phyloP scores from a whole-genome alignment of 176 grass and related monocot genomes.

The Aegilops longissima region DNA sequence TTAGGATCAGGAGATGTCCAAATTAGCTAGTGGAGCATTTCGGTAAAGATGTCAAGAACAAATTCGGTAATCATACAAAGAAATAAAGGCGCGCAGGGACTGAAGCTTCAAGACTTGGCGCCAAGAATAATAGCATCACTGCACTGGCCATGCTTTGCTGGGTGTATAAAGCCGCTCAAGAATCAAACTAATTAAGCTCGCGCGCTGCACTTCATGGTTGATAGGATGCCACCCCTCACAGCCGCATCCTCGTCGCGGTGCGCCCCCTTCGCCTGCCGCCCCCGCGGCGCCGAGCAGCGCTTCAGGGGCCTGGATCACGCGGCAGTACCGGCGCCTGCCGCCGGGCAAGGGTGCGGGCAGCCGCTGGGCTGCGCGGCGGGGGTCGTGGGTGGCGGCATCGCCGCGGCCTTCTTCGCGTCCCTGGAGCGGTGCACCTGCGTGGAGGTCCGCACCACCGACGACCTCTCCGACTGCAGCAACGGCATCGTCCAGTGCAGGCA shows the following conservation, averaged over 20 bases:
- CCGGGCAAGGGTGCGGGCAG: slow-evolving; percentile 11
- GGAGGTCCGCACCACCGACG: neutral
- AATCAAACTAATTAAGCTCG: neutral
- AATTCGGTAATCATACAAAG: neutral
- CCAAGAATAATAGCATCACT: neutral
- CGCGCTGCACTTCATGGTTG: neutral
- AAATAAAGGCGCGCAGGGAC: neutral
- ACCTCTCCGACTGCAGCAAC: neutral
- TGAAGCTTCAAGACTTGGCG: neutral
- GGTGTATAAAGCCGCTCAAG: neutral
- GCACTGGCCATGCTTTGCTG: neutral
- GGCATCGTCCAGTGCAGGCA: too few relatives aligned
- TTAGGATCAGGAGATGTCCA: too few relatives aligned
- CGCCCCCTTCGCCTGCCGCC: slow-evolving; percentile 28
- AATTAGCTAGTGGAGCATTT: too few relatives aligned
- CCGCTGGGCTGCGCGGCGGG: slow-evolving; percentile 37
- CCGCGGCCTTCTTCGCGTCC: slow-evolving; percentile 34
- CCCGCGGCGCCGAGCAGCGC: neutral
- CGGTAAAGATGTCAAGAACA: neutral
- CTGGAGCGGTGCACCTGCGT: slow-evolving; percentile 36
- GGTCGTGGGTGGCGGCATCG: slow-evolving; percentile 28
- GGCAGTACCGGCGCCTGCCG: neutral
- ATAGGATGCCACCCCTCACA: neutral
- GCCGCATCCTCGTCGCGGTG: slow-evolving; percentile 20
- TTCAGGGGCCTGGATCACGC: neutral